A percentile compares a stretch with the other conserved stretches of the same genome.
phyloP scores from a whole-genome alignment of 805 yeast genomes.

The Metschnikowia proteae region DNA sequence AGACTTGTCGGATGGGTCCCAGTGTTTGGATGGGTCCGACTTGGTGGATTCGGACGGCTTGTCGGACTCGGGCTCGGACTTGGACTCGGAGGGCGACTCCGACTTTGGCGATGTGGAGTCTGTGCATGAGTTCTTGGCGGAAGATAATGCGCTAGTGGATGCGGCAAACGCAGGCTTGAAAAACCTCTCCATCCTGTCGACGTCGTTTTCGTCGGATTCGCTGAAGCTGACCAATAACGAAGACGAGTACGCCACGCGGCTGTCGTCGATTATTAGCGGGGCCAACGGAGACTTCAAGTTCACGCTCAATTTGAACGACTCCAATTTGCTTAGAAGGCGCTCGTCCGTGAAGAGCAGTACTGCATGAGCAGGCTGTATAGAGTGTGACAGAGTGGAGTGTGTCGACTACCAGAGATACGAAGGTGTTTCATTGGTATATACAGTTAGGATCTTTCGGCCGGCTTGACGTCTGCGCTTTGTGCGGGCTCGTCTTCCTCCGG shows the following conservation, averaged over 20 bases:
- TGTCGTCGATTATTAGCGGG: conserved; percentile 38
- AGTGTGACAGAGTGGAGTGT: too few relatives aligned
- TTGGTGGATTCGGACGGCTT: conserved; percentile 15
- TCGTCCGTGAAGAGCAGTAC: conserved; percentile 16
- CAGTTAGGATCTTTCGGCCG: conserved; percentile 28
- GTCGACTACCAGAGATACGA: too few relatives aligned
- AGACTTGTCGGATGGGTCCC: conserved; percentile 13
- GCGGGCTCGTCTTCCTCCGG: conserved; percentile 63
- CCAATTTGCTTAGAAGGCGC: conserved; percentile 59
- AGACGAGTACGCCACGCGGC: conserved; percentile 33
- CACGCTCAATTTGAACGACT: conserved; percentile 60
- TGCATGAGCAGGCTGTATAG: background rate
- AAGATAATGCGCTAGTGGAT: background rate
- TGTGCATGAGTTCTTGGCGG: conserved; percentile 2
- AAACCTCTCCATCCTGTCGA: conserved; percentile 19
- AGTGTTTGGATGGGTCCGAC: conserved; percentile 16
- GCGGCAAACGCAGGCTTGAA: conserved; percentile 16
- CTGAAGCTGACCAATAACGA: conserved; percentile 18
- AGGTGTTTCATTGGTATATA: background rate
- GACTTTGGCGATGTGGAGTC: conserved; percentile 7
- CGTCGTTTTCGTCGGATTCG: conserved; percentile 17
- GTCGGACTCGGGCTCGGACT: too few relatives aligned
- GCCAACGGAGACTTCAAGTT: conserved; percentile 44
- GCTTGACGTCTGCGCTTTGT: conserved; percentile 31
- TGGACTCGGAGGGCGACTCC: conserved; percentile 8